A percentile compares a stretch with the other conserved stretches of the same genome.
These are phyloP conservation scores for Helotiales sp. DNA, from an alignment of 2,329 filamentous ascomycete species.

Conservation along the genomic window DNA sequence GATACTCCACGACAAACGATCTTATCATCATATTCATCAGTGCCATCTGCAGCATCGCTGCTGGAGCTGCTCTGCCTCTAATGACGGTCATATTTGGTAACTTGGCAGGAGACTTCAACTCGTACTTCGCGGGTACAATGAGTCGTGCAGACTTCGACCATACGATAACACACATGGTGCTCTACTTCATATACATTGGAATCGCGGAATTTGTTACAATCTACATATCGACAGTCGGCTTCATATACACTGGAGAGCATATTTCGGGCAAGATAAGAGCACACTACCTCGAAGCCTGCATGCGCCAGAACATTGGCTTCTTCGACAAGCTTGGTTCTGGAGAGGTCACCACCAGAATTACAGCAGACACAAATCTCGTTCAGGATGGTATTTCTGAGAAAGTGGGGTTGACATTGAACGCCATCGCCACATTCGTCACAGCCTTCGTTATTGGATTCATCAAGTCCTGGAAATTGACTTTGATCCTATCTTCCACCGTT, in stretches of 20 bases:
- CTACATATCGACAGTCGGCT: constrained; percentile 82
- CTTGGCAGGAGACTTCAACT: constrained; percentile 69
- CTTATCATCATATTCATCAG: constrained; percentile 51
- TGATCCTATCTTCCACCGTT: constrained; percentile 83
- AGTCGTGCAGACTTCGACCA: constrained; percentile 56
- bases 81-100: constrained; percentile 70
- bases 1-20: constrained; percentile 55
- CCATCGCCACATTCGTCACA: constrained; percentile 78
- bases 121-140: constrained; percentile 50
- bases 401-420: constrained; percentile 73
- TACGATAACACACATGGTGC: constrained; percentile 61
- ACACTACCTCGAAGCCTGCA: constrained; percentile 79
- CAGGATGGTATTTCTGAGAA: constrained; percentile 95
- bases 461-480: constrained; percentile 88
- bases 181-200: constrained; percentile 85
- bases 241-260: constrained; percentile 84
- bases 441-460: constrained; percentile 90
- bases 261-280: constrained; percentile 77
- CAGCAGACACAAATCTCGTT: constrained; percentile 88
- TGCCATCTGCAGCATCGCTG: constrained; percentile 53
- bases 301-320: constrained; percentile 87
- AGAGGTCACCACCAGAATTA: constrained; percentile 92
- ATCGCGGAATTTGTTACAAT: constrained; percentile 77
- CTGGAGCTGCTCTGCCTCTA: constrained; percentile 59
- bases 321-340: constrained; percentile 92